Conservation (phyloP, 2,329 filamentous ascomycete genomes). For the Zasmidium citrigriseum region DNA sequence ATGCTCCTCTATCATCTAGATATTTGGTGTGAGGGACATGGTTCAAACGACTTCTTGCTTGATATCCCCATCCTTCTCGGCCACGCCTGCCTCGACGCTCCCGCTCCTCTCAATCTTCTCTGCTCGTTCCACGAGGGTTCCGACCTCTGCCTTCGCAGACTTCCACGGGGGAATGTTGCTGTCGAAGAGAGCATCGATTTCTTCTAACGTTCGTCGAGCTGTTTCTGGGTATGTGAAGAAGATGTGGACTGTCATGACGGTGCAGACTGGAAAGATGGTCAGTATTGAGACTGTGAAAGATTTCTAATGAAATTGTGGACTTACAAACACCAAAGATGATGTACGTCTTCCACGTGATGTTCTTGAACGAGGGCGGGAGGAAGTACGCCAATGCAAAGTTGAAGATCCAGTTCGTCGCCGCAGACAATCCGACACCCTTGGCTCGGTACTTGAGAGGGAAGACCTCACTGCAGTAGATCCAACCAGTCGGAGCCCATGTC, state of each 20-base stretch:
- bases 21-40: too few relatives aligned
- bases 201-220: slow-evolving; percentile 39
- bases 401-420: slow-evolving; percentile 49
- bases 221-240: slow-evolving; percentile 45
- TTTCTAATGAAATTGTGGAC: neutral
- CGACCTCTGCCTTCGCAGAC: slow-evolving; percentile 25
- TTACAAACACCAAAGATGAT: slow-evolving; percentile 65
- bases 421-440: slow-evolving; percentile 59
- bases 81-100: too few relatives aligned
- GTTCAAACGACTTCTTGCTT: too few relatives aligned
- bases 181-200: slow-evolving; percentile 40
- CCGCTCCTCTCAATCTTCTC: slow-evolving; percentile 15
- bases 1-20: too few relatives aligned
- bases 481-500: slow-evolving; percentile 63
- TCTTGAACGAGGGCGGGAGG: slow-evolving; percentile 58
- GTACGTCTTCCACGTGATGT: slow-evolving; percentile 61
- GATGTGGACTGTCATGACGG: slow-evolving; percentile 52
- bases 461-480: slow-evolving; percentile 66
- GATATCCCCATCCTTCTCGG: neutral
- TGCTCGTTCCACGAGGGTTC: slow-evolving; percentile 13
- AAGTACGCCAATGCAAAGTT: slow-evolving; percentile 58
- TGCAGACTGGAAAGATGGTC: slow-evolving; percentile 54
- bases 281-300: neutral
- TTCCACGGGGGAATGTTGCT: slow-evolving; percentile 30
- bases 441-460: slow-evolving; percentile 63